Base-by-base conservation (phyloP, 495 filamentous ascomycete genomes). In the Penicillium paradoxum region DNA sequence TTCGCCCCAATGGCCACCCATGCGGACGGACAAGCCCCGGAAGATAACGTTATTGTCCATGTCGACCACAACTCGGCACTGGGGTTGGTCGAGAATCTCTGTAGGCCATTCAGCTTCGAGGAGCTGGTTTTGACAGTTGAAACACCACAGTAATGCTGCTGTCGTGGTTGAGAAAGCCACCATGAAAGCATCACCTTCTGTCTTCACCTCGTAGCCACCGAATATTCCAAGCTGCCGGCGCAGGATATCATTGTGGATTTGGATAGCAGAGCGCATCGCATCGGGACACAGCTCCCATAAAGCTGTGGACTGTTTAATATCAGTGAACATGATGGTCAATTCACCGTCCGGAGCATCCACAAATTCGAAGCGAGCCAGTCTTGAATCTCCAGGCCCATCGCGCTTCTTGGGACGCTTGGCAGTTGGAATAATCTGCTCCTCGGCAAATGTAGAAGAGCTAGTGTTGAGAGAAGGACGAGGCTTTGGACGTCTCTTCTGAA, bases 161-260 rank as follows among this genome's bases (percentile, higher is more conserved):
- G 93, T 97, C 2, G 90, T 90, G 1, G 95, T 97, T 4, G 90
- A 87, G 70, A 99, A 99, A 29, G 90, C 93, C 14, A 99, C 93
- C 91, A 99, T 97, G 68, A 99, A 99, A 33, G 95, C 93, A 71
- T 99, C 93, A 54, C 93, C 93, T 87, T 99, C 93, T 0, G 93
- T 97, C 76, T 99, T 99, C 65, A 99, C 91, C 71, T 99, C 93
- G 63, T 97, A 99, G 0, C 93, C 93, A 62, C 93, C 95, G 51
- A 97, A 91, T 46, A 91, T 86, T 30, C 92, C 83, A 48, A 99
- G 78, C 60, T 97, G 91, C 25, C 95, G 84, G 37, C 93, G 88
- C 81, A 99, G 90, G 15, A 96, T 81, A 57, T 92, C 88, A 62
- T 99, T 97, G 72, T 99, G 93, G 47, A 93, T 85, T 66, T 90